A percentile compares a stretch with the other conserved stretches of the same genome.
These are phyloP conservation scores for Phialophora tarda DNA, from an alignment of 2,329 filamentous ascomycete species.

Conservation along the genomic window DNA sequence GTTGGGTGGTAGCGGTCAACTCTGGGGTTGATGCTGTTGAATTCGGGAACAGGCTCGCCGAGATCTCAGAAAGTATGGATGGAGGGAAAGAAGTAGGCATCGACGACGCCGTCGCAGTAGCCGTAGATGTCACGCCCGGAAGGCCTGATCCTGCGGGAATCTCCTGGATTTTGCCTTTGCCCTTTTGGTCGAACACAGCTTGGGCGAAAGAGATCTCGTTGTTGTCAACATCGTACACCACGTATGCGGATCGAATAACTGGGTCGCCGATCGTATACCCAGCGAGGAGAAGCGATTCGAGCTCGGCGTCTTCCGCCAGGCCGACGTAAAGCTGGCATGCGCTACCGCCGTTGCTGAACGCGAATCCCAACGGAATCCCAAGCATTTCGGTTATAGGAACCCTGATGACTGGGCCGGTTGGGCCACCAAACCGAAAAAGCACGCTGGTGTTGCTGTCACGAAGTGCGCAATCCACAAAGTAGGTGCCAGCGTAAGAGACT, in stretches of 20 bases:
- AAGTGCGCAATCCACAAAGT: conserved; percentile 11
- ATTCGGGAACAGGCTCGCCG: background rate
- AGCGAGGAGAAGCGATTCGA: conserved; percentile 3
- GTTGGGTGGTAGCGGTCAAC: background rate
- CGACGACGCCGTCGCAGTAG: background rate
- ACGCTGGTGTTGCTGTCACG: conserved; percentile 5
- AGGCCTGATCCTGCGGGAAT: conserved; percentile 4
- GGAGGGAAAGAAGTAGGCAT: conserved; percentile 1
- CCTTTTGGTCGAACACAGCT: conserved; percentile 41
- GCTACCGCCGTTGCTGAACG: background rate
- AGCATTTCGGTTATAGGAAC: conserved; percentile 1
- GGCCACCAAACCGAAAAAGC: conserved; percentile 1
- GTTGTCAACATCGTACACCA: conserved; percentile 74
- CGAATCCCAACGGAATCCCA: background rate
- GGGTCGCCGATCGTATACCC: conserved; percentile 71
- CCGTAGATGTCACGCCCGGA: conserved; percentile 3
- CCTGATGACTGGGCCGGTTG: background rate
- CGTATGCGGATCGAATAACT: conserved; percentile 74
- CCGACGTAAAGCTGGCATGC: background rate
- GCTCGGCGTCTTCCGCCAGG: background rate
- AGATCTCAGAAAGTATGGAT: conserved; percentile 2
- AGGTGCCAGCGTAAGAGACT: conserved; percentile 5
- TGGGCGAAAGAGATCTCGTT: conserved; percentile 73
- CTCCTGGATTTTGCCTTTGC: background rate
- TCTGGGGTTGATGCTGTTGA: background rate